Evolutionary conservation across 306 rosid species (phyloP).

Genomic region (Myrica gale): DNA sequence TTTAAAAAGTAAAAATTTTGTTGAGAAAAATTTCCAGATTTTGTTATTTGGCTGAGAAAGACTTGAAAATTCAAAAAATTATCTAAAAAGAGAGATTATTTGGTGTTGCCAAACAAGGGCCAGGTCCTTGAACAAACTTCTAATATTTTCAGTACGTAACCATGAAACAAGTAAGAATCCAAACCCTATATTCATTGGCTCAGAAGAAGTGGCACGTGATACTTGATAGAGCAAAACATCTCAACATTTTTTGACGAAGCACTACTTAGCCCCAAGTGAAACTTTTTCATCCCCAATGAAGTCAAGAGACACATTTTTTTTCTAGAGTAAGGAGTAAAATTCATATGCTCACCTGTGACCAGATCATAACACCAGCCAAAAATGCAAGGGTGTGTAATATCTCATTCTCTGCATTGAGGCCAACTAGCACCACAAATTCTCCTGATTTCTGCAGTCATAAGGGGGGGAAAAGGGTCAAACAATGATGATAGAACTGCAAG

Average conservation of each 20-base stretch:
- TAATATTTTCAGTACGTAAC: background rate
- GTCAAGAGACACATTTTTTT: conserved; percentile 16
- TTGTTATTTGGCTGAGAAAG: too few relatives aligned
- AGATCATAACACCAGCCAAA: conserved; percentile 72
- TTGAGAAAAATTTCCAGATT: too few relatives aligned
- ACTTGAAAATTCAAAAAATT: too few relatives aligned
- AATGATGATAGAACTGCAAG: conserved; percentile 19
- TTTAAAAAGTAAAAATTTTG: too few relatives aligned
- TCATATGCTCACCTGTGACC: conserved; percentile 78
- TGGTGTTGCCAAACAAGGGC: too few relatives aligned
- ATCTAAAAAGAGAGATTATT: too few relatives aligned
- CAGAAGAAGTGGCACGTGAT: background rate
- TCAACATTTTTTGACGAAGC: background rate
- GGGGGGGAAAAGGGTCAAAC: conserved; percentile 7
- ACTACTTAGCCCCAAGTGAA: background rate
- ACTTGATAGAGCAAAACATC: background rate
- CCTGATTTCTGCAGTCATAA: conserved; percentile 74
- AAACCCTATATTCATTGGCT: background rate
- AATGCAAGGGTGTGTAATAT: conserved; percentile 85
- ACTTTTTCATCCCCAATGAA: background rate
- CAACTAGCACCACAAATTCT: conserved; percentile 51
- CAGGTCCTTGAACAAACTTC: background rate
- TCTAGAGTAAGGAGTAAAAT: conserved; percentile 12
- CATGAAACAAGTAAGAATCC: background rate
- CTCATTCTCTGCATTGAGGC: conserved; percentile 86